These are phyloP conservation scores for Euphrasia arctica DNA, from an alignment of 305 asterid genomes.

Conservation along the genomic window DNA sequence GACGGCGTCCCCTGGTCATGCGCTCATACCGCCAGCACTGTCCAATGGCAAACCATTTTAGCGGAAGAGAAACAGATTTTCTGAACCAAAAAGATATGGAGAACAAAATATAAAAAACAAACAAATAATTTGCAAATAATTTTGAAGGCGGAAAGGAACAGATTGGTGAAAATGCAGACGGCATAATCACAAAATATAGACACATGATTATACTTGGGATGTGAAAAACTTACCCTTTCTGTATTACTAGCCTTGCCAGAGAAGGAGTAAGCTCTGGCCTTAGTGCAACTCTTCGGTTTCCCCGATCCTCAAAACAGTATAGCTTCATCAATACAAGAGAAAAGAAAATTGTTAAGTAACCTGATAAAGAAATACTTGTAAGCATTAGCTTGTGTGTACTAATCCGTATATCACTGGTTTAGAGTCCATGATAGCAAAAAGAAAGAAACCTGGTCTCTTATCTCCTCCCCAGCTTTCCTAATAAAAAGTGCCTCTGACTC, in stretches of 20 bases:
- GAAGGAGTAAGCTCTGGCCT: conserved; percentile 99
- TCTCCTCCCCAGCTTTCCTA: conserved; percentile 98
- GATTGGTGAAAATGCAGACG: conserved; percentile 9
- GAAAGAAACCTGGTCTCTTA: conserved; percentile 77
- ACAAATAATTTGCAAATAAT: conserved; percentile 29
- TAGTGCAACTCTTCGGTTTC: conserved; percentile 90
- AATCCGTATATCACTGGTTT: background rate
- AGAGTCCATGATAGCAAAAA: conserved; percentile 2
- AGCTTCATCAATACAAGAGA: conserved; percentile 45
- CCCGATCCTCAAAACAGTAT: conserved; percentile 96
- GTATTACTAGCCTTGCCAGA: conserved; percentile 92
- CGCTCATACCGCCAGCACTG: conserved; percentile 99
- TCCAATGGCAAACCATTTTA: conserved; percentile 97
- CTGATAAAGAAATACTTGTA: background rate
- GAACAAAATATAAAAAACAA: conserved; percentile 43
- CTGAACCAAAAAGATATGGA: conserved; percentile 69
- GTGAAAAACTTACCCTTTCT: conserved; percentile 66
- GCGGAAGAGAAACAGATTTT: conserved; percentile 88
- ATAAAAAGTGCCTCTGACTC: conserved; percentile 90
- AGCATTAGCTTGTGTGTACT: background rate
- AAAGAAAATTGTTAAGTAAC: conserved; percentile 23
- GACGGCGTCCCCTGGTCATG: conserved; percentile 95
- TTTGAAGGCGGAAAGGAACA: conserved; percentile 6
- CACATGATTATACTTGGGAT: conserved; percentile 10
- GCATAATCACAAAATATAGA: conserved; percentile 21